Evolutionary conservation across 805 yeast genomes (phyloP).

Genomic region (Zygoascus bituminiphila): DNA sequence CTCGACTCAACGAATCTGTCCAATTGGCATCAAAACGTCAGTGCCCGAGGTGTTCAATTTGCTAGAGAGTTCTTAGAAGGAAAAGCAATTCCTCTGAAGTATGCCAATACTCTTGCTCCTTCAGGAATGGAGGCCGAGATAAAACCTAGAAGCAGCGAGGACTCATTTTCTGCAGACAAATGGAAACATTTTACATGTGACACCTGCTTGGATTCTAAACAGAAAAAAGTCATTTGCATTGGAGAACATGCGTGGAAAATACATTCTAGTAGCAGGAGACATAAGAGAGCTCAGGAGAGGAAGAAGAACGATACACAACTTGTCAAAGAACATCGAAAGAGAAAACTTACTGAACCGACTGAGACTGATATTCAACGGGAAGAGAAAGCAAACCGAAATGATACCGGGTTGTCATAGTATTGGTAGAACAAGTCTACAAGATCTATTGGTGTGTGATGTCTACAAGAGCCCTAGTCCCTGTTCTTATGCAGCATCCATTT

Average conservation of each 20-base stretch:
- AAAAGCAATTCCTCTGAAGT: neutral
- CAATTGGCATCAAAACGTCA: slow-evolving; percentile 53
- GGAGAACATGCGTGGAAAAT: slow-evolving; percentile 65
- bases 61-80: slow-evolving; percentile 33
- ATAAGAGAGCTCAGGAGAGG: slow-evolving; percentile 29
- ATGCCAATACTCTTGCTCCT: slow-evolving; percentile 27
- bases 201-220: slow-evolving; percentile 45
- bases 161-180: slow-evolving; percentile 22
- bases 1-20: slow-evolving; percentile 69
- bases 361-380: neutral
- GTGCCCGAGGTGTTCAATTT: slow-evolving; percentile 45
- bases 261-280: slow-evolving; percentile 64
- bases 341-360: neutral
- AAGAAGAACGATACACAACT: neutral
- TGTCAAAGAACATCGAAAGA: neutral
- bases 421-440: no score
- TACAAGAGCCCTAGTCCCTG: no score
- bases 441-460: no score
- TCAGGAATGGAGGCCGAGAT: slow-evolving; percentile 28
- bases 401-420: neutral
- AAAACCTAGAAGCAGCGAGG: slow-evolving; percentile 17
- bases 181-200: slow-evolving; percentile 71
- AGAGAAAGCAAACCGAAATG: neutral
- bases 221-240: slow-evolving; percentile 53
- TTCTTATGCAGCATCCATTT: no score